Percentiles rank a stretch among this genome's conserved stretches.
Conservation (phyloP, 148 eudicot species). For the Chenopodium album region DNA sequence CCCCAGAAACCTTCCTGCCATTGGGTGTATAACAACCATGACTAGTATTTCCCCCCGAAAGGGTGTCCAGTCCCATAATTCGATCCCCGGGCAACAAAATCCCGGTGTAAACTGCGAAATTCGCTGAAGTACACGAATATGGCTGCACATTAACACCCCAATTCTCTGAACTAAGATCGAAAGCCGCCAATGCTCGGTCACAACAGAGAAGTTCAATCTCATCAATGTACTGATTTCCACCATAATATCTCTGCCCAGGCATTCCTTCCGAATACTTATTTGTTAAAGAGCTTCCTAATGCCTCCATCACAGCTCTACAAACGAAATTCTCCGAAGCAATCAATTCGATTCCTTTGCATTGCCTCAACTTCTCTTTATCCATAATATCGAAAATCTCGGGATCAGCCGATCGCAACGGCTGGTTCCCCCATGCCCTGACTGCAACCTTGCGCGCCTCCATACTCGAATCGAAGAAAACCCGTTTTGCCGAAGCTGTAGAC, state of each 20-base stretch:
- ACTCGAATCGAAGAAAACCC: conserved; percentile 39
- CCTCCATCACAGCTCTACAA: conserved; percentile 86
- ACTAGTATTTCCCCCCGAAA: conserved; percentile 83
- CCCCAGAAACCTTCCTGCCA: conserved; percentile 92
- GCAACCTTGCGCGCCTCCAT: conserved; percentile 49
- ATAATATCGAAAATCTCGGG: conserved; percentile 68
- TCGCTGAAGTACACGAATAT: conserved; percentile 84
- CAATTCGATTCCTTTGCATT: conserved; percentile 72
- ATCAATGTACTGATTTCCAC: conserved; percentile 85
- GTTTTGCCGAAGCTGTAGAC: conserved; percentile 26
- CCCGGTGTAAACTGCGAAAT: conserved; percentile 89
- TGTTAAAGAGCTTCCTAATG: conserved; percentile 77
- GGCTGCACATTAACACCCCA: conserved; percentile 99
- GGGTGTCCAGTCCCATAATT: conserved; percentile 91
- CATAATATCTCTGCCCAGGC: conserved; percentile 87
- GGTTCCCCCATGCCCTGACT: conserved; percentile 73
- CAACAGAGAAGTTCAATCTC: conserved; percentile 77
- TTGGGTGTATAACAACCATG: conserved; percentile 84
- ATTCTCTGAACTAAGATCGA: conserved; percentile 50
- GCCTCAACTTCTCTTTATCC: conserved; percentile 81
- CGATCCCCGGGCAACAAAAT: conserved; percentile 74
- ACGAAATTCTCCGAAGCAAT: conserved; percentile 98
- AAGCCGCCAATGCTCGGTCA: conserved; percentile 77
- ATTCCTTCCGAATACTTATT: conserved; percentile 90
- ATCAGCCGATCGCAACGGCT: conserved; percentile 56